These are phyloP conservation scores for Astragalus glycyphyllos DNA, from an alignment of 306 rosid genomes.

Conservation along the genomic window DNA sequence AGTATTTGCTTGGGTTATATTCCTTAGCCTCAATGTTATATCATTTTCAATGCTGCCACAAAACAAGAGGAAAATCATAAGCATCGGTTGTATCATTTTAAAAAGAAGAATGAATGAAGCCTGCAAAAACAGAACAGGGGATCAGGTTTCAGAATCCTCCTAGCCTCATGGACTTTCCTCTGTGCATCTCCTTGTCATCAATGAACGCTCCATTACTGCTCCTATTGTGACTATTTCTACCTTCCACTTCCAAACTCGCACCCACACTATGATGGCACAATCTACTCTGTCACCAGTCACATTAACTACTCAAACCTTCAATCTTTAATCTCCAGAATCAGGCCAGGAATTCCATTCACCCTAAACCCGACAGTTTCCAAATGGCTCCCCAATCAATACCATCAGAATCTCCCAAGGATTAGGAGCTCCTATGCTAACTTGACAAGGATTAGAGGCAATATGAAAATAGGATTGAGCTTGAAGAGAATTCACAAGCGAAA, in stretches of 20 bases:
- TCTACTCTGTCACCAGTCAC: background rate
- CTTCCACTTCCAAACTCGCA: background rate
- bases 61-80: slow-evolving; percentile 32
- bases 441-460: background rate
- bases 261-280: background rate
- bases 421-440: background rate
- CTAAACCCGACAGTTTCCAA: background rate
- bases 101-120: slow-evolving; percentile 1
- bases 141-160: slow-evolving; percentile 8
- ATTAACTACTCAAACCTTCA: background rate
- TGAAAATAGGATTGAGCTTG: slow-evolving; percentile 1
- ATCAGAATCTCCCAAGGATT: background rate
- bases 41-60: slow-evolving; percentile 91
- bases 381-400: background rate
- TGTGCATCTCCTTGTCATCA: slow-evolving; percentile 1
- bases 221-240: background rate
- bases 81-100: slow-evolving; percentile 29
- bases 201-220: background rate
- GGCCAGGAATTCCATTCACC: background rate
- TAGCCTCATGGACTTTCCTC: background rate
- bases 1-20: slow-evolving; percentile 70
- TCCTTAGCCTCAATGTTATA: slow-evolving; percentile 79
- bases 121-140: no score
- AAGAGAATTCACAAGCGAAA: slow-evolving; percentile 11
- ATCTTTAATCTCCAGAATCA: background rate